Percentiles rank a stretch among this genome's conserved stretches.
Evolutionary conservation across 2,329 filamentous ascomycete genomes (phyloP).

Genomic region (Aureobasidium uvarum): DNA sequence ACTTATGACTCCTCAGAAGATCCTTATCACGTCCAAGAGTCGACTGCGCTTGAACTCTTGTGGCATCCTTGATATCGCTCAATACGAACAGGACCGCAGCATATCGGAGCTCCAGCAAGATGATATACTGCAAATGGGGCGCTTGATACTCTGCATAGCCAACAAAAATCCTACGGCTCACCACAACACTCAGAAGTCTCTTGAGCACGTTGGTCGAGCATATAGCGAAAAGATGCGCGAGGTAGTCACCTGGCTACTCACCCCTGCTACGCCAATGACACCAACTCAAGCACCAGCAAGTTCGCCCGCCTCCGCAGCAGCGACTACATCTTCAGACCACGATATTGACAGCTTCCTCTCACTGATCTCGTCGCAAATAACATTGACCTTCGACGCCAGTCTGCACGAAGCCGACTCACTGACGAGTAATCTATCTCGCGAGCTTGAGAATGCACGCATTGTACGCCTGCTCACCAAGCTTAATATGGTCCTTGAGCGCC

Average conservation of each 20-base stretch:
- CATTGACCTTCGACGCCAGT: conserved; percentile 70
- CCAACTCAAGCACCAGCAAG: conserved; percentile 65
- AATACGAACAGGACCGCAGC: conserved; percentile 69
- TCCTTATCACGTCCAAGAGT: conserved; percentile 86
- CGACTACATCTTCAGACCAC: conserved; percentile 52
- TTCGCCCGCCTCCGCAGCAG: conserved; percentile 63
- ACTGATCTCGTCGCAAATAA: conserved; percentile 74
- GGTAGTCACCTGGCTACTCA: conserved; percentile 77
- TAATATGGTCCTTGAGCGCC: conserved; percentile 83
- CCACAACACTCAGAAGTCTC: conserved; percentile 64
- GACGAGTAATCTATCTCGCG: conserved; percentile 67
- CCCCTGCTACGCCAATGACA: conserved; percentile 44
- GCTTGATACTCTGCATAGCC: conserved; percentile 77
- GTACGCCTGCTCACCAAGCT: conserved; percentile 81
- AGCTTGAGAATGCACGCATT: conserved; percentile 86
- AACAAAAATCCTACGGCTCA: conserved; percentile 53
- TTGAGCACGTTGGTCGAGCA: conserved; percentile 72
- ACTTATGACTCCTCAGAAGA: conserved; percentile 82
- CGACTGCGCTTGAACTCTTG: conserved; percentile 85
- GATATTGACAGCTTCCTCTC: conserved; percentile 75
- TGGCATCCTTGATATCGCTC: conserved; percentile 83
- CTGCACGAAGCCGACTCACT: conserved; percentile 78
- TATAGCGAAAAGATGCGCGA: conserved; percentile 79
- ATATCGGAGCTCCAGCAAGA: conserved; percentile 79
- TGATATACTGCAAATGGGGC: conserved; percentile 81